Evolutionary conservation across 225 moss, liverwort and hornwort species (phyloP), one percentile per base, ranked within the genome.

Genomic region (Rhytidiadelphus loreus): DNA sequence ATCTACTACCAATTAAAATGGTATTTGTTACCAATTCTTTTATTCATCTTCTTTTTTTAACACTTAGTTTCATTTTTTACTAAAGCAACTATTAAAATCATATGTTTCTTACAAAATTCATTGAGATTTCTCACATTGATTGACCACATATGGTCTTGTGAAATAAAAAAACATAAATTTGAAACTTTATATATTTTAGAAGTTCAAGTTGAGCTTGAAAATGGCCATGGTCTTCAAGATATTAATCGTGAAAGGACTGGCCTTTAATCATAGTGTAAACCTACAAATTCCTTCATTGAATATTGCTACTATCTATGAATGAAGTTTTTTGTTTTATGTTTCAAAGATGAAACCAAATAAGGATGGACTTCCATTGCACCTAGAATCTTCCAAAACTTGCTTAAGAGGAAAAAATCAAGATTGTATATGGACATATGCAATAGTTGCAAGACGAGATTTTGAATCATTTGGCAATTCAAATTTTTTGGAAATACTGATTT

Each of bases 141-240:
- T 37, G 12, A 68, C 68, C 4, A 22, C 37, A 68, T 20, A 7
- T 66, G 3, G 21, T 66, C n/a, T n/a, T 0, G 0, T n/a, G 0
- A 13, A n/a, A 68, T n/a, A 5, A n/a, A 21, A 68, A 12, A n/a
- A n/a, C n/a, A n/a, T n/a, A n/a, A 18, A n/a, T 22, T 12, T 68
- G 7, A 68, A 68, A n/a, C n/a, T 68, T 66, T 68, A n/a, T 22
- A 0, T n/a, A 21, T n/a, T 68, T 22, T 22, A n/a, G 12, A 68
- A n/a, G 12, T n/a, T 20, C 22, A n/a, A 22, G 0, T 7, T 68
- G 68, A 68, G 7, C 22, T 37, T n/a, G 2, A 68, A n/a, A 68
- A n/a, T 6, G 22, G 7, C 1, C 6, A 0, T n/a, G 1, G 13
- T 23, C 22, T n/a, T n/a, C 1, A 66, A 22, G 68, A n/a, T n/a